phyloP scores from a whole-genome alignment of 23 red algal species.

The Gracilaria caudata region DNA sequence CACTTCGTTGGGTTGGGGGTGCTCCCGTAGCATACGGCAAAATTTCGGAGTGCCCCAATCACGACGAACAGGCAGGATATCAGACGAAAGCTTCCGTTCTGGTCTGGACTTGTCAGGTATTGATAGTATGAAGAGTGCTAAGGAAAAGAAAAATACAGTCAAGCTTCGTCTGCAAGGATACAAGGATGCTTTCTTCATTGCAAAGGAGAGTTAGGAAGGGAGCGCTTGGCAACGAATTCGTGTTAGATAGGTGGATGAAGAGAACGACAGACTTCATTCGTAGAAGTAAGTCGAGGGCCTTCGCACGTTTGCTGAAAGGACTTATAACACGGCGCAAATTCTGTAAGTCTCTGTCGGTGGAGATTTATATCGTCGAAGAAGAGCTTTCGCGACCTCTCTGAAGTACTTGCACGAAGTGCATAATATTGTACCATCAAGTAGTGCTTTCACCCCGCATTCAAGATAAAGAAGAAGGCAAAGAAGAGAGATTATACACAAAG shows the following conservation, averaged over 20 bases:
- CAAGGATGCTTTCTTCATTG: not conserved
- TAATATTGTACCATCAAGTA: no score
- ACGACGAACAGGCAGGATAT: constrained; percentile 3
- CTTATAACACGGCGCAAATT: not conserved
- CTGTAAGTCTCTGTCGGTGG: not conserved
- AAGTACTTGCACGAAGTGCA: no score
- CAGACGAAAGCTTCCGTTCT: not conserved
- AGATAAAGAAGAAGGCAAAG: no score
- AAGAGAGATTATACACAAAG: not conserved
- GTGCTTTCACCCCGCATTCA: no score
- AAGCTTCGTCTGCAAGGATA: not conserved
- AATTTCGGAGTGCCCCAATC: constrained; percentile 9
- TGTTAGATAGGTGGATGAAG: not conserved
- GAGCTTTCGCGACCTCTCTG: not conserved
- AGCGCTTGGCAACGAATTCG: not conserved
- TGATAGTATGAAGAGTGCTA: constrained; percentile 1
- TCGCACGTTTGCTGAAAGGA: not conserved
- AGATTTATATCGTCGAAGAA: not conserved
- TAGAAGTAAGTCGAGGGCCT: not conserved
- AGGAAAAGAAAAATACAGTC: not conserved
- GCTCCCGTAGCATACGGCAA: not conserved
- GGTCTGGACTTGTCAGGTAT: not conserved
- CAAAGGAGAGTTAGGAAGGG: not conserved
- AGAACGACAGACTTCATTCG: not conserved
- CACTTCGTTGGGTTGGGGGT: constrained; percentile 2